Base-by-base conservation (phyloP, 495 filamentous ascomycete genomes). In the Daldinia decipiens region DNA sequence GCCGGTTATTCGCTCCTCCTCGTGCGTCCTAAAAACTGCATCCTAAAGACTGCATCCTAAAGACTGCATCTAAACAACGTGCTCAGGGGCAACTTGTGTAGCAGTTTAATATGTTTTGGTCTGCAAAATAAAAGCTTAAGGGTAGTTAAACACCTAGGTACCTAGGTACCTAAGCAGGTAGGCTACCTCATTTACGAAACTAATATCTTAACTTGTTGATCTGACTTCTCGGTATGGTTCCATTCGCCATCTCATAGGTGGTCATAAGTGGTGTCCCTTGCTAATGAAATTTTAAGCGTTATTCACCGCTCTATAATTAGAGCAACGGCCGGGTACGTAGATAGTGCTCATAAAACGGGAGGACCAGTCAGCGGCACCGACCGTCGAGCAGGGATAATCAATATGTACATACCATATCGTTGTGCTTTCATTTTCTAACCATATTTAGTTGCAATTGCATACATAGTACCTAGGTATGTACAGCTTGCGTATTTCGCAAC, bases 251-350 rank as follows among this genome's bases (percentile, higher is more conserved):
- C 29, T 36, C 17, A 36, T 31, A 31, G 39, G 13, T 9, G 29
- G 11, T 21, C 17, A 21, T 31, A 31, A 29, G 19, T 15, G 19
- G n/a, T 11, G 21, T 40, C 54, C 54, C 31, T 58, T 47, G 63
- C 26, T 53, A 31, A 29, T 53, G 12, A 53, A 31, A 12, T 26
- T 31, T 53, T 17, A 31, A 53, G 50, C 24, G 13, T 31, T 5
- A 53, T 29, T 31, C 53, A 56, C 38, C 47, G 17, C 45, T 65
- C 68, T 70, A 70, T 65, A 61, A 70, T 70, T 70, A 70, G 68
- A 62, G 62, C 36, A 52, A 51, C 27, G 50, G 65, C 11, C 36
- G 36, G 21, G 51, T 67, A 67, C 43, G 43, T 62, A 53, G 21
- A 53, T 31, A 24, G 29, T 31, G 12, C 29, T 53, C 45, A 38